phyloP scores from a whole-genome alignment of 116 monocot species.

The Zostera marina region DNA sequence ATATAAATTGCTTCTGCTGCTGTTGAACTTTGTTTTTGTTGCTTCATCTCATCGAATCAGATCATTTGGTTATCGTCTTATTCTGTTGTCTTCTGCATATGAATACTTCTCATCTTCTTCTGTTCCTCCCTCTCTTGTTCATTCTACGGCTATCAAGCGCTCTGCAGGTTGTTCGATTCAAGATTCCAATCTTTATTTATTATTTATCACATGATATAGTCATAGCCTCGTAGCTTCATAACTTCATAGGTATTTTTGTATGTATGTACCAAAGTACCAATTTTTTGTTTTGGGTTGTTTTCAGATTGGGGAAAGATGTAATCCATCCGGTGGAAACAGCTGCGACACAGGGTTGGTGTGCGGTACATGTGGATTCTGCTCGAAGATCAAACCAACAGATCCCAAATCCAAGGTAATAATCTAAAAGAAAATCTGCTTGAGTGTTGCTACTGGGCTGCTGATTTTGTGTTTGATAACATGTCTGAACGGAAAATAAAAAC shows the following conservation, averaged over 20 bases:
- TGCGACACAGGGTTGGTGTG: conserved; percentile 60
- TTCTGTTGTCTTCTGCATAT: too few relatives aligned
- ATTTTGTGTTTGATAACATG: background rate
- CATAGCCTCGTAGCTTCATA: too few relatives aligned
- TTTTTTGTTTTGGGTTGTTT: background rate
- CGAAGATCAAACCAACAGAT: conserved; percentile 34
- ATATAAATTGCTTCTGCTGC: background rate
- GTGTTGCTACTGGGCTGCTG: background rate
- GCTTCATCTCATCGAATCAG: too few relatives aligned
- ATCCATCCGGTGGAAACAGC: conserved; percentile 9
- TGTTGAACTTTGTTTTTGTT: background rate
- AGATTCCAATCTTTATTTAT: background rate
- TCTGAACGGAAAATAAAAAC: background rate
- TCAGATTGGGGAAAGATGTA: conserved; percentile 55
- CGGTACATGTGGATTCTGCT: conserved; percentile 47
- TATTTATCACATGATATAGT: too few relatives aligned
- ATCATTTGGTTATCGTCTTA: too few relatives aligned
- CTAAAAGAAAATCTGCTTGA: too few relatives aligned
- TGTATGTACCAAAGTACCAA: too few relatives aligned
- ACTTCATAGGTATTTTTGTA: too few relatives aligned
- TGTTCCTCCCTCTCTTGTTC: too few relatives aligned
- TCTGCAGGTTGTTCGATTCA: too few relatives aligned
- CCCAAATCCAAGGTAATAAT: conserved; percentile 41
- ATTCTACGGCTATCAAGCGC: too few relatives aligned
- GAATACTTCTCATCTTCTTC: too few relatives aligned